phyloP scores from a whole-genome alignment of 1,139 yeast genomes.

The Yamadazyma triangularis region DNA sequence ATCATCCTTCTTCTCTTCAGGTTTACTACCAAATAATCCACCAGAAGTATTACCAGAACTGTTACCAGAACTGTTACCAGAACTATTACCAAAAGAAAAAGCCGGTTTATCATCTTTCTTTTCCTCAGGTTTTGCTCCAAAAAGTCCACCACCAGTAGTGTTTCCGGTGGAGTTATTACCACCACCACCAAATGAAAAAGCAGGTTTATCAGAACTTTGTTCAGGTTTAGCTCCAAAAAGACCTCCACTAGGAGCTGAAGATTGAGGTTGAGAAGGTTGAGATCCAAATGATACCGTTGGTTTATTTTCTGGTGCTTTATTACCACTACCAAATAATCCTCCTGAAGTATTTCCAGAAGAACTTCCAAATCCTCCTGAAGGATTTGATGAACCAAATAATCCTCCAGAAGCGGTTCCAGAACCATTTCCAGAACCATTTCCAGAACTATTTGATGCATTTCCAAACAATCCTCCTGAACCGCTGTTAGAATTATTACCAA shows the following conservation, averaged over 20 bases:
- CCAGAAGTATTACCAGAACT: slow-evolving; percentile 15
- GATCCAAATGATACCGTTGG: slow-evolving; percentile 4
- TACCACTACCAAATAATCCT: slow-evolving; percentile 12
- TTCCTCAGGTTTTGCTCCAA: slow-evolving; percentile 18
- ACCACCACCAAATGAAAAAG: slow-evolving; percentile 9
- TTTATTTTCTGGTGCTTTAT: slow-evolving; percentile 4
- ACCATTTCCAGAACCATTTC: slow-evolving; percentile 2
- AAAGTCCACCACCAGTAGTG: slow-evolving; percentile 14
- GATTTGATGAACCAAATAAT: slow-evolving; percentile 4
- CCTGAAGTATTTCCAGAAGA: slow-evolving; percentile 9
- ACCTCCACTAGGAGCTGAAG: slow-evolving; percentile 11
- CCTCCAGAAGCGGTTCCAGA: slow-evolving; percentile 7
- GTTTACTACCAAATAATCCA: slow-evolving; percentile 15
- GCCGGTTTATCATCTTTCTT: slow-evolving; percentile 8
- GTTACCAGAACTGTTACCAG: too few relatives aligned
- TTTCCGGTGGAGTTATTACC: slow-evolving; percentile 10
- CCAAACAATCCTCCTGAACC: slow-evolving; percentile 2
- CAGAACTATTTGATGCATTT: slow-evolving; percentile 3
- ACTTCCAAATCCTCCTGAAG: slow-evolving; percentile 1
- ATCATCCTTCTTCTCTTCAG: slow-evolving; percentile 14
- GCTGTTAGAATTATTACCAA: slow-evolving; percentile 10
- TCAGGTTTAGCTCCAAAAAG: slow-evolving; percentile 11
- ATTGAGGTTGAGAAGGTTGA: slow-evolving; percentile 10
- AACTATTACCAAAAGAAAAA: slow-evolving; percentile 21
- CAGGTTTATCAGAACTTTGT: slow-evolving; percentile 16